phyloP scores from a whole-genome alignment of 768 basidiomycete genomes.

The Daedaleopsis nitida region DNA sequence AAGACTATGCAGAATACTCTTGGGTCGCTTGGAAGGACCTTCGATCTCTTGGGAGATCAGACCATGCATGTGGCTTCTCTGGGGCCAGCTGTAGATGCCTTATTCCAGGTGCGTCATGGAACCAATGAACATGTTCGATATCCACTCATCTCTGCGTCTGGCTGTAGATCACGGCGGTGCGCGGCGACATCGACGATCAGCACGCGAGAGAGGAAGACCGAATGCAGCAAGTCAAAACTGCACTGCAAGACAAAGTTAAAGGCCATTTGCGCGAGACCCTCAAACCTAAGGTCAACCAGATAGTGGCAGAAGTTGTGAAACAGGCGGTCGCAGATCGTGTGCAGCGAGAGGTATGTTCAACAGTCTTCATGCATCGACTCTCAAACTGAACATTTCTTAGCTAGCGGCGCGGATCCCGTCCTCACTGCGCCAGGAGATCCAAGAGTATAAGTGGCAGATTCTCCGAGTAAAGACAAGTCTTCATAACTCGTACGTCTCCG shows the following conservation, averaged over 20 bases:
- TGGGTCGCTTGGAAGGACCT: conserved; percentile 40
- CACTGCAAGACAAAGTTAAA: conserved; percentile 44
- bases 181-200: conserved; percentile 40
- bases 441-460: conserved; percentile 45
- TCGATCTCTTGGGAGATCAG: conserved; percentile 50
- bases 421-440: conserved; percentile 41
- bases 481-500: conserved; percentile 46
- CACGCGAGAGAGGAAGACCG: conserved; percentile 41
- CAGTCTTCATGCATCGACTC: conserved; percentile 1
- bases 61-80: conserved; percentile 45
- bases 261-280: conserved; percentile 44
- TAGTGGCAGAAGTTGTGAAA: conserved; percentile 37
- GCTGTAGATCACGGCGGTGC: neutral
- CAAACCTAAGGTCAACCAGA: conserved; percentile 37
- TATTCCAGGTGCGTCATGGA: conserved; percentile 41
- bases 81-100: conserved; percentile 46
- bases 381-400: conserved; percentile 26
- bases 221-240: conserved; percentile 36
- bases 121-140: neutral
- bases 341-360: neutral
- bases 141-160: conserved; percentile 23
- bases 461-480: conserved; percentile 45
- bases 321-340: neutral
- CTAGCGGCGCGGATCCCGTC: conserved; percentile 45
- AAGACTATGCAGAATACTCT: conserved; percentile 48